Percentiles rank a stretch among this genome's conserved stretches.
Evolutionary conservation across 2,329 filamentous ascomycete species (phyloP).

Genomic region (Nemania bipapillata): DNA sequence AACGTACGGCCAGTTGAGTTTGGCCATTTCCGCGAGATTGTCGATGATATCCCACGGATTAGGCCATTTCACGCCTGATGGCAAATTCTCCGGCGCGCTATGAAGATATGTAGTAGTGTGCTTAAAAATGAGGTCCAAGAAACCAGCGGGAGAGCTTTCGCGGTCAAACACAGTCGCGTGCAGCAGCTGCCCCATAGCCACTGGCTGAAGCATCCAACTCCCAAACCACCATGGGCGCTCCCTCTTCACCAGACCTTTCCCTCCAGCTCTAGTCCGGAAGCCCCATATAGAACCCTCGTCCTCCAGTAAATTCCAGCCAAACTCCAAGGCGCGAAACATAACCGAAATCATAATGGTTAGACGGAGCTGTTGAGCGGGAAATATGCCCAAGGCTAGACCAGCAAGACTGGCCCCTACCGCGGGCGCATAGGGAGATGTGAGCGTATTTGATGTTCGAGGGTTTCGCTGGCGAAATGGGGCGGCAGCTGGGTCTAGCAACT

Average conservation of each 20-base stretch:
- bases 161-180: conserved; percentile 81
- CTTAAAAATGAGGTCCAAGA: conserved; percentile 69
- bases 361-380: conserved; percentile 70
- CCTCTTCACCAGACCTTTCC: conserved; percentile 66
- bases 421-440: conserved; percentile 86
- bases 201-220: conserved; percentile 82
- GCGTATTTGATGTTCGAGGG: conserved; percentile 74
- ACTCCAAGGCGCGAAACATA: conserved; percentile 84
- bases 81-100: conserved; percentile 73
- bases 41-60: conserved; percentile 79
- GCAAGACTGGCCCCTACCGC: conserved; percentile 91
- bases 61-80: conserved; percentile 77
- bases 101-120: conserved; percentile 85
- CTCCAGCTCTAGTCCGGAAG: conserved; percentile 53
- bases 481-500: conserved; percentile 82
- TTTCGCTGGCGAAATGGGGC: conserved; percentile 84
- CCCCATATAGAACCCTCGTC: conserved; percentile 76
- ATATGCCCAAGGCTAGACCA: conserved; percentile 82
- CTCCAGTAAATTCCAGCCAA: conserved; percentile 84
- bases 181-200: conserved; percentile 79
- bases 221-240: conserved; percentile 84
- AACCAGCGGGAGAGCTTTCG: conserved; percentile 65
- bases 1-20: conserved; percentile 82
- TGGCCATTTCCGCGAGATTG: conserved; percentile 81
- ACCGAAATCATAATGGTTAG: conserved; percentile 84